Conservation (phyloP, 805 yeast genomes). For the Naumovozyma baii region DNA sequence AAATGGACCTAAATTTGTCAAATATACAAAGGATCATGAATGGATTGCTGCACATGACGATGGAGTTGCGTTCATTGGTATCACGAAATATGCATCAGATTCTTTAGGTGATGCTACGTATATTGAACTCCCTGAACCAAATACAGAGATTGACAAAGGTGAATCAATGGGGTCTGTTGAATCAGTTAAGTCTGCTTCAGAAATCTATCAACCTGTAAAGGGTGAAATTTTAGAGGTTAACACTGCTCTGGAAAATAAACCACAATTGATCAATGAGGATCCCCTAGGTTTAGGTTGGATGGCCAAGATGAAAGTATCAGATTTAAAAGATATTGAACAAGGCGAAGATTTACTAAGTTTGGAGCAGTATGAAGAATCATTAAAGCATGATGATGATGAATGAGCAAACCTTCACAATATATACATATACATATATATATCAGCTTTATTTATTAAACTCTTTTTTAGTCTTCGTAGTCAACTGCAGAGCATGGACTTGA, state of each 20-base stretch:
- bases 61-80: slow-evolving; percentile 79
- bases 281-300: slow-evolving; percentile 96
- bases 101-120: slow-evolving; percentile 95
- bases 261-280: slow-evolving; percentile 73
- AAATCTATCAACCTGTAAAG: slow-evolving; percentile 77
- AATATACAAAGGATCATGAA: slow-evolving; percentile 86
- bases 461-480: slow-evolving; percentile 66
- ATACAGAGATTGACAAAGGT: slow-evolving; percentile 51
- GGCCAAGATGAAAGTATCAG: slow-evolving; percentile 59
- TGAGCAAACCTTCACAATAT: background rate
- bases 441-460: slow-evolving; percentile 28
- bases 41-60: slow-evolving; percentile 85
- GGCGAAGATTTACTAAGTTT: slow-evolving; percentile 42
- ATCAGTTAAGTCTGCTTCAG: slow-evolving; percentile 88
- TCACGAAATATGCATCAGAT: slow-evolving; percentile 89
- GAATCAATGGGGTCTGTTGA: slow-evolving; percentile 90
- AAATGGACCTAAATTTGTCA: slow-evolving; percentile 34
- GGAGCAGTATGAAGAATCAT: slow-evolving; percentile 46
- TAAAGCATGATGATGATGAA: slow-evolving; percentile 42
- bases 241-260: slow-evolving; percentile 51
- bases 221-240: slow-evolving; percentile 73
- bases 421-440: slow-evolving; percentile 1
- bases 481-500: slow-evolving; percentile 82
- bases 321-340: slow-evolving; percentile 34
- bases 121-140: slow-evolving; percentile 78